These are phyloP conservation scores for Rostrohypoxylon terebratum DNA, from an alignment of 495 filamentous ascomycete genomes.

Conservation along the genomic window DNA sequence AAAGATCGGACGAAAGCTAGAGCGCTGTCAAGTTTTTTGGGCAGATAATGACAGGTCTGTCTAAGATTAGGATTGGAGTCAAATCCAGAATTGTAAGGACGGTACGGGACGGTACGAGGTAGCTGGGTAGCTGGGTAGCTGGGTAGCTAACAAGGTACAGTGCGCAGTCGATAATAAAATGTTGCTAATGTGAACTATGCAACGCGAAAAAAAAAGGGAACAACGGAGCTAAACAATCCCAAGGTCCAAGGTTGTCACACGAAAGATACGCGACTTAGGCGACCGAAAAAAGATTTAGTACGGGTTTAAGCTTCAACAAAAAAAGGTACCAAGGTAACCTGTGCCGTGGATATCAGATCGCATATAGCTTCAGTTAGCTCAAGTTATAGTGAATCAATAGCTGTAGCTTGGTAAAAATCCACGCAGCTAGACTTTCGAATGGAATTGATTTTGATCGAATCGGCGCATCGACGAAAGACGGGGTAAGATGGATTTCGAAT, in stretches of 20 bases:
- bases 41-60: background rate
- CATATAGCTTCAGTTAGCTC: conserved; percentile 5
- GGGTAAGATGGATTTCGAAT: background rate
- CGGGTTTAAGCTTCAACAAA: conserved; percentile 12
- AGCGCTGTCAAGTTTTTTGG: conserved; percentile 5
- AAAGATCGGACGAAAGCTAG: conserved; percentile 6
- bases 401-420: background rate
- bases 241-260: conserved; percentile 21
- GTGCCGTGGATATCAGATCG: background rate
- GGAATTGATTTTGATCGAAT: background rate
- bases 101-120: background rate
- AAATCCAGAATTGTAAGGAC: background rate
- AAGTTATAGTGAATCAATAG: background rate
- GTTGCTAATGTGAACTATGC: conserved; percentile 19
- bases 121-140: too few relatives aligned
- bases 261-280: conserved; percentile 36
- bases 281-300: conserved; percentile 25
- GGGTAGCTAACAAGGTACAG: conserved; percentile 33
- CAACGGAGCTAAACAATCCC: conserved; percentile 28
- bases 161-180: conserved; percentile 24
- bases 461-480: background rate
- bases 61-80: conserved; percentile 4
- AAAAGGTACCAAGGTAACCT: background rate
- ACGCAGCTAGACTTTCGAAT: background rate
- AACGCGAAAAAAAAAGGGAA: conserved; percentile 21